Conservation (phyloP, 108 stramenopile species). For the Hondaea fermentalgiana region DNA sequence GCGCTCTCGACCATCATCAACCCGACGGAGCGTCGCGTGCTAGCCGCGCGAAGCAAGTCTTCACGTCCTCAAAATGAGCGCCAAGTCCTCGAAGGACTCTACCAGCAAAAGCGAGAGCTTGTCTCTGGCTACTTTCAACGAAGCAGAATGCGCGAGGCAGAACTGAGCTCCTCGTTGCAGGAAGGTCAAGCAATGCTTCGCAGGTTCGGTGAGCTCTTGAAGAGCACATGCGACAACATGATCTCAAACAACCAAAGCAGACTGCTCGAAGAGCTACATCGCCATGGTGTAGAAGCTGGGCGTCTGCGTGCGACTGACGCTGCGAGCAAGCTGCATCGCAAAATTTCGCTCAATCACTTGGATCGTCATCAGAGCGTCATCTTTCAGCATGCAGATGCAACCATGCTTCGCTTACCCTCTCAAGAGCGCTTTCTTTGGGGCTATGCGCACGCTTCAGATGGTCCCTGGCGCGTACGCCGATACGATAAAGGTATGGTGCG, state of each 20-base stretch:
- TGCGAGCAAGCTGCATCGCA: not conserved
- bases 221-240: conserved; percentile 14
- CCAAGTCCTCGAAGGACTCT: not conserved
- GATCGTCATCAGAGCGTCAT: not conserved
- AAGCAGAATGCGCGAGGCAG: not conserved
- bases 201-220: not conserved
- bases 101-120: not conserved
- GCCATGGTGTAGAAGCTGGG: not conserved
- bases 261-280: not conserved
- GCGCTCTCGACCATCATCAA: not conserved
- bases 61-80: not conserved
- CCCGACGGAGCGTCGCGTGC: not conserved
- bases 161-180: not conserved
- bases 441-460: not conserved
- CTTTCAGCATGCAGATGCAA: not conserved
- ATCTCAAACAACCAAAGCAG: not conserved
- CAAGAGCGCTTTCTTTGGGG: not conserved
- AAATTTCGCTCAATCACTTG: not conserved
- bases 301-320: conserved; percentile 9
- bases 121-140: not conserved
- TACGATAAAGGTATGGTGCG: not conserved
- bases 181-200: not conserved
- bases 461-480: not conserved
- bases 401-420: not conserved
- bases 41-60: not conserved